Evolutionary conservation across 75 land plant species (phyloP), one percentile per base, ranked within the genome.

Genomic region (Cupressus sempervirens): DNA sequence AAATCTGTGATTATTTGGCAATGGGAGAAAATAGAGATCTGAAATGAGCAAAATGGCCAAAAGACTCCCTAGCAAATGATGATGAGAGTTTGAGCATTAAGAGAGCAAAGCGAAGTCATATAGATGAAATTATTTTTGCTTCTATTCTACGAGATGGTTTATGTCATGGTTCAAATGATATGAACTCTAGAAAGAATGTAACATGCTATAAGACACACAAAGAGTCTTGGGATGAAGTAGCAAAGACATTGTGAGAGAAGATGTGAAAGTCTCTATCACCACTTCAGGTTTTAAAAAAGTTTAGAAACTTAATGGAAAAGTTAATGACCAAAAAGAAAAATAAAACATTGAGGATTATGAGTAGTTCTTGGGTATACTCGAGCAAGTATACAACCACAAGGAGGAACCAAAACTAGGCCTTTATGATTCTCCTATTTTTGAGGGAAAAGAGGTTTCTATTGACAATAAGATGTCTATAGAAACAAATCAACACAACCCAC

Each of bases 131-230:
- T 43, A 3, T 79, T 79, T 20, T 79, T 79, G 81, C 50, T 26
- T 79, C 81, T 79, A 50, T n/a, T 43, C 30, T 79, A 8, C 26
- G 81, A 23, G 81, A 79, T n/a, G 29, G 46, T 26, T 26, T 43
- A 45, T 43, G 43, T 10, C 26, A 29, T 11, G n/a, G 50, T 23
- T 79, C 45, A 43, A 41, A 26, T 43, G 46, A 26, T 79, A 45
- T 43, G 12, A 45, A 29, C 29, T 43, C 81, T 23, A 50, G 48
- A 43, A 79, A 79, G 46, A 46, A 79, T 43, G n/a, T 79, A 79
- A 79, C 81, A 79, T 45, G 50, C 45, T 38, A 43, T 45, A 79
- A 79, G 81, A 79, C 81, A 41, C 48, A 79, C 81, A 79, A 3
- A 43, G 81, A 26, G 32, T 43, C 45, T 79, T 79, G 81, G 48